Evolutionary conservation across 2,329 filamentous ascomycete species (phyloP), one percentile per base, ranked within the genome.

Genomic region (Fonsecaea multimorphosa): DNA sequence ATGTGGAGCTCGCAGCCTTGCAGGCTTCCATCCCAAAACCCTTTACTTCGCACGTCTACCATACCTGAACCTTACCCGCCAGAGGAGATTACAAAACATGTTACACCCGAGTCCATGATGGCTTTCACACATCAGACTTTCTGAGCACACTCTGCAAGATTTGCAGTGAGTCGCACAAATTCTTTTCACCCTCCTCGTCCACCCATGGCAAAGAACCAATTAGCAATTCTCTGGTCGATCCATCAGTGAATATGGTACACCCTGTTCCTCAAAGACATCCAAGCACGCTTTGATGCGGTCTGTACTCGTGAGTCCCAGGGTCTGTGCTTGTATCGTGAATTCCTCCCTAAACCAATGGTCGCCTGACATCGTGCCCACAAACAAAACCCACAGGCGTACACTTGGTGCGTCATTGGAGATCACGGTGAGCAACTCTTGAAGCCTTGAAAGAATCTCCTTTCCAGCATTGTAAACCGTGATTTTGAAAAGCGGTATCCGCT

Each of bases 291-390:
- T 38, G 31, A 60, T n/a, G 19, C 53, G 31, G n/a, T 16, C 14
- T 3, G 32, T 9, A 12, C 51, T 9, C 19, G 12, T 5, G 11
- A 64, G 24, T 8, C 49, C 56, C 24, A 55, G 16, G 11, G 14
- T 19, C 7, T 46, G 14, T 8, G 29, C 34, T n/a, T 59, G 62
- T 11, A 19, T 46, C 16, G 27, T 46, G 62, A 64, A 55, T 34
- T 64, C 55, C 27, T 64, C 16, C 19, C 56, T n/a, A 49, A 64
- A 64, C 56, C 62, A 60, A 14, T 22, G 22, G 49, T 64, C 56
- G 5, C 49, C 56, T 12, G 62, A 57, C 49, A 56, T 36, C 22
- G 32, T 56, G 6, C 62, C 62, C 24, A 60, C 56, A 12, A 19
- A 56, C 9, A 54, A 49, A 3, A 40, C 49, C 62, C 62, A 64